Evolutionary conservation across 495 filamentous ascomycete species (phyloP), one percentile per base, ranked within the genome.

Genomic region (Rostrohypoxylon terebratum): DNA sequence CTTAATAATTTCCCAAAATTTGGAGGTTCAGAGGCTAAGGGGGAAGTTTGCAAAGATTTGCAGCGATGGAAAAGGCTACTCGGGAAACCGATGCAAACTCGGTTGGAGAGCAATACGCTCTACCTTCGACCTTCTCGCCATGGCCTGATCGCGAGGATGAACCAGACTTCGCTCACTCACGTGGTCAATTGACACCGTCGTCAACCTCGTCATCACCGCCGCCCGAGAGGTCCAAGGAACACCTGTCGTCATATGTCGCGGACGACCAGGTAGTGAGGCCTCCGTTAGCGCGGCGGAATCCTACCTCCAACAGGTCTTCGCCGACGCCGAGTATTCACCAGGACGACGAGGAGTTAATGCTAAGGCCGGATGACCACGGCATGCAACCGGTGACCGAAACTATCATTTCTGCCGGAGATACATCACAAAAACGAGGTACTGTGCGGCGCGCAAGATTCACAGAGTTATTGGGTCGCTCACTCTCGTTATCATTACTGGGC

Each of bases 41-140:
- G 48, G 21, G 23, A 28, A 31, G 6, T 28, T 53, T 23, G 23
- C 9, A 36, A 25, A 25, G 36, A 58, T 66, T 33, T 42, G 18
- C 33, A n/a, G 44, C 45, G 5, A 66, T 73, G 71, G 66, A 73
- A 50, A 60, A 73, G 7, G 28, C 38, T 44, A 28, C 57, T 9
- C 47, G 40, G 55, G 54, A 14, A 13, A 28, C 60, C 8, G 53
- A 44, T 40, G 47, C 38, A 23, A 3, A 55, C 33, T 65, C 48
- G 14, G 21, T 42, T 8, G 71, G 66, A 31, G 62, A 66, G 38
- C 59, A 25, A 21, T 69, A 64, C 54, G 42, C 57, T 42, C 38
- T 76, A 34, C 73, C 76, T 6, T 76, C 73, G 0, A 72, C 66
- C 13, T 77, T 72, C 51, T 76, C 76, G 20, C 71, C 71, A 42